Evolutionary conservation across 2,329 filamentous ascomycete genomes (phyloP).

Genomic region (Sporothrix inflata): DNA sequence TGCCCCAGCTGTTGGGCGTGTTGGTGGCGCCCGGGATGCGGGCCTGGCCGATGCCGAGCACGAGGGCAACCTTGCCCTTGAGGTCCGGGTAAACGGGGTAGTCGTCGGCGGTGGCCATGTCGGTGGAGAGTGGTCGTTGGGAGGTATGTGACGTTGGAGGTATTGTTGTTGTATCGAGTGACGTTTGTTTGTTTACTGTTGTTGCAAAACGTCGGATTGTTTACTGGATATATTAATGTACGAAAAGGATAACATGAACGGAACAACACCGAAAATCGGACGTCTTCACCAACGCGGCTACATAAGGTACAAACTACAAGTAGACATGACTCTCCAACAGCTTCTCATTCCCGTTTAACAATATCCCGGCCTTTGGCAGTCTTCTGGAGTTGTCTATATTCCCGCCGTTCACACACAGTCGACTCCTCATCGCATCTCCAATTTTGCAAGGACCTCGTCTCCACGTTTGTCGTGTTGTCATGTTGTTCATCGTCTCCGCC

Average conservation of each 20-base stretch:
- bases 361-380: neutral
- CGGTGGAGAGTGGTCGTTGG: neutral
- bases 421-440: neutral
- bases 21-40: slow-evolving; percentile 35
- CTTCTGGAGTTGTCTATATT: neutral
- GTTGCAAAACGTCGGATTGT: neutral
- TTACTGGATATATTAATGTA: neutral
- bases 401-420: neutral
- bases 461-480: neutral
- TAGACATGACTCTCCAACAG: neutral
- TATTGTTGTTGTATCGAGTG: neutral
- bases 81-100: slow-evolving; percentile 39
- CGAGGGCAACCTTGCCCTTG: slow-evolving; percentile 42
- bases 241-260: neutral
- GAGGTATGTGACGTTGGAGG: no score
- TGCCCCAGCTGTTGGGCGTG: slow-evolving; percentile 43
- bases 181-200: neutral
- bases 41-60: slow-evolving; percentile 45
- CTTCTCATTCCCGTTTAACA: neutral
- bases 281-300: neutral
- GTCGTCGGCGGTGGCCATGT: slow-evolving; percentile 14
- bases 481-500: neutral
- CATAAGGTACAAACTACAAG: neutral
- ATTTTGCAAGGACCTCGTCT: neutral
- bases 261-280: neutral